Conservation (phyloP, 2,329 filamentous ascomycete genomes). For the Penicillium sp. region DNA sequence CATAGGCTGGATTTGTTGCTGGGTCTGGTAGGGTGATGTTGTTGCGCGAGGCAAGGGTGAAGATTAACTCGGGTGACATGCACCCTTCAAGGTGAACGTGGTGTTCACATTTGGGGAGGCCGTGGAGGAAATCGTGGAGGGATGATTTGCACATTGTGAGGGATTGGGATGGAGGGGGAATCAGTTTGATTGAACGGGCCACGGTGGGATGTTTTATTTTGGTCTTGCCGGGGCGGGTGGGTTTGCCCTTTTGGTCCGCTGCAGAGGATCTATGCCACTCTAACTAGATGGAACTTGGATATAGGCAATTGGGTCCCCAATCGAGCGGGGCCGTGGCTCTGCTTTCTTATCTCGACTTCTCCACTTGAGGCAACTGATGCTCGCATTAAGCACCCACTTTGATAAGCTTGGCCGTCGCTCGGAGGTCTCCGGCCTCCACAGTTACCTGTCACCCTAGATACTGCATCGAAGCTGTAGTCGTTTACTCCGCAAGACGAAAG, state of each 20-base stretch:
- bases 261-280: no score
- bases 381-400: background rate
- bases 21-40: constrained; percentile 62
- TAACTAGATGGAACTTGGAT: constrained; percentile 3
- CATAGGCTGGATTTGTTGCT: constrained; percentile 64
- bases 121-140: constrained; percentile 64
- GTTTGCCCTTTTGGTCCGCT: constrained; percentile 1
- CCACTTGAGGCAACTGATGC: no score
- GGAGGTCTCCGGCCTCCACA: constrained; percentile 1
- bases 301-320: constrained; percentile 7
- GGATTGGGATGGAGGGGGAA: background rate
- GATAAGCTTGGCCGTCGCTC: background rate
- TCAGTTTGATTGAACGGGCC: no score
- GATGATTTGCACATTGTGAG: constrained; percentile 59
- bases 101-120: constrained; percentile 79
- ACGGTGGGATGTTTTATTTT: no score
- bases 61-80: constrained; percentile 71
- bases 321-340: constrained; percentile 16
- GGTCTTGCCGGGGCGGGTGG: background rate
- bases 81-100: constrained; percentile 81
- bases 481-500: background rate
- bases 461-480: no score
- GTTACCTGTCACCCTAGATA: no score
- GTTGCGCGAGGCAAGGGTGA: constrained; percentile 70
- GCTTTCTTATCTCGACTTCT: constrained; percentile 4